Evolutionary conservation across 805 yeast genomes (phyloP), one percentile per base, ranked within the genome.

Genomic region (Dipodascus geniculatus): DNA sequence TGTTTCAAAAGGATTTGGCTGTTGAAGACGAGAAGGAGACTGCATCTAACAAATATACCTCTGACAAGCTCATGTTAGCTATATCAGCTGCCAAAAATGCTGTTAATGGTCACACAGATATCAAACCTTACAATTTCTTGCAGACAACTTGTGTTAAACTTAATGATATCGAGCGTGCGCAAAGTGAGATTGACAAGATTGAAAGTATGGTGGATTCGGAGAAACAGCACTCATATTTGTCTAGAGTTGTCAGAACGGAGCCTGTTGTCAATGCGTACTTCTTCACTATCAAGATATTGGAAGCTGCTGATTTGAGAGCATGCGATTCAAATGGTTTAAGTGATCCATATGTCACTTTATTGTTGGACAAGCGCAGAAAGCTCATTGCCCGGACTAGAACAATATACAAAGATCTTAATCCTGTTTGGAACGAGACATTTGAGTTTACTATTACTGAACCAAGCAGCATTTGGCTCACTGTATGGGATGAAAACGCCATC

Each of bases 381-480:
- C 80, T 80, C 24, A 70, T 86, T 33, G 90, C 85, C 1, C 81
- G 79, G 56, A 90, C 98, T 0, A 73, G 86, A 59, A 76, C 82
- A 0, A 71, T 85, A 2, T 71, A 74, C 28, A 78, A 78, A 53
- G 78, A 82, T 2, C 69, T 77, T 33, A 80, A 81, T 60, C 96
- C 97, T 0, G 78, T 76, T 16, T 91, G 95, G 95, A 23, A 47
- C n/a, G 96, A 90, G 69, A 86, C 85, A 54, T 87, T 88, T 64
- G 96, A 88, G 65, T 61, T 73, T 2, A 66, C 68, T 0, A 73
- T 75, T 0, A 67, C 72, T 22, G 66, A 75, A 1, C 63, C 76
- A 1, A 68, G 75, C 38, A 72, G 79, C 23, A 58, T 85, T 1
- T 75, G 80, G 1, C 77, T 80, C 1, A 81, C 83, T 1, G 77